Base-by-base conservation (phyloP, 495 filamentous ascomycete species). In the Lasiosphaeris hirsuta region DNA sequence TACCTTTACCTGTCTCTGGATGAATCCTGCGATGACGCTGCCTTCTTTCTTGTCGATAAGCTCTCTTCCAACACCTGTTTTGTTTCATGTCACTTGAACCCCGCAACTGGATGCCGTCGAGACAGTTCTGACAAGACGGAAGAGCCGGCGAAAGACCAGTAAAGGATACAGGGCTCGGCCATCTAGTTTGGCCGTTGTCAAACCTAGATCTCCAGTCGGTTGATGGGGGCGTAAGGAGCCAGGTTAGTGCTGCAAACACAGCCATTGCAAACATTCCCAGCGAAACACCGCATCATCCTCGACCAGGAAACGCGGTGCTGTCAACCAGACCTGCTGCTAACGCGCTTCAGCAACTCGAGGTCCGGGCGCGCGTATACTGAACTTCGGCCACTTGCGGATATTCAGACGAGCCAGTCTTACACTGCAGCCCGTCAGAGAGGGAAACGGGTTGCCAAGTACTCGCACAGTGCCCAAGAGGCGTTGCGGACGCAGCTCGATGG, bases 401-500 rank as follows among this genome's bases (percentile, higher is more conserved):
- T 30, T 30, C 23, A 30, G 23, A 30, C 23, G 23, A 30, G 23
- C 23, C 23, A 30, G 23, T 30, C 23, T 30, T 30, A 30, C 23
- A 30, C 23, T 30, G 23, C 23, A 30, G 5, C 5, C 23, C 23
- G 5, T 30, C 23, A 5, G 23, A 5, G 23, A 30, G 23, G 23
- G 5, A 5, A 30, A 30, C 2, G 23, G 23, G 23, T 30, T 2
- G 23, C 18, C 46, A 63, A 59, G 63, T 63, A 63, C 60, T 48
- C 23, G 6, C 65, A 68, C 65, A 68, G 65, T 68, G 55, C 33
- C 30, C 33, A 23, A 17, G 38, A 34, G 40, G 55, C 33, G 38
- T 37, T 36, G 50, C 46, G 30, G 47, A 67, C 62, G 64, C 61
- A 60, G 30, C 45, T 30, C 34, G 34, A 36, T 48, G 62, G 62